Percentiles rank a stretch among this genome's conserved stretches.
Conservation (phyloP, 306 rosid genomes). For the Prunus mongolica region DNA sequence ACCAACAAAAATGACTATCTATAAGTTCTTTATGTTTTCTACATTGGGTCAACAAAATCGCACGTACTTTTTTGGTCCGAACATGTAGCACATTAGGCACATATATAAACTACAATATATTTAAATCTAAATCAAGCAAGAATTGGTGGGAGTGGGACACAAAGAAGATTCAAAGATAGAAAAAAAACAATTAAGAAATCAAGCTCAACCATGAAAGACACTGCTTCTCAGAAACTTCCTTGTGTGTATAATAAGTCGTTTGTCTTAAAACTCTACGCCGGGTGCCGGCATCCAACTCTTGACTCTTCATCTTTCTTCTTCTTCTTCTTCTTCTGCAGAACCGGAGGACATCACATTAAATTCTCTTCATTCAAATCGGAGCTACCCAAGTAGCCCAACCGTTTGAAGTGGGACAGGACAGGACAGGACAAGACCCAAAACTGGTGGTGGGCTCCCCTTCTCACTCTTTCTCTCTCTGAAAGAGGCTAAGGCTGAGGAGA, state of each 20-base stretch:
- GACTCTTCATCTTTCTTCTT: background rate
- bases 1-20: too few relatives aligned
- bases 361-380: background rate
- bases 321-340: background rate
- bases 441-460: constrained; percentile 2
- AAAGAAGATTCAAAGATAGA: background rate
- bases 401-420: background rate
- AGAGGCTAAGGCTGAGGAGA: constrained; percentile 1
- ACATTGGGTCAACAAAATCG: background rate
- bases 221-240: constrained; percentile 17
- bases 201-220: background rate
- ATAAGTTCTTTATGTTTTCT: background rate
- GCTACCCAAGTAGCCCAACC: background rate
- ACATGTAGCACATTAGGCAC: background rate
- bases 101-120: background rate
- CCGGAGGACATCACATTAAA: background rate
- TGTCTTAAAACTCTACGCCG: background rate
- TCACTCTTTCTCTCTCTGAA: background rate
- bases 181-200: background rate
- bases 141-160: background rate
- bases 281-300: constrained; percentile 12
- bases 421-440: background rate
- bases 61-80: background rate
- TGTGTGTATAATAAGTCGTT: background rate
- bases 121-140: constrained; percentile 3